Evolutionary conservation across 2,329 filamentous ascomycete genomes (phyloP), one percentile per base, ranked within the genome.

Genomic region (Fusarium pilosicola): DNA sequence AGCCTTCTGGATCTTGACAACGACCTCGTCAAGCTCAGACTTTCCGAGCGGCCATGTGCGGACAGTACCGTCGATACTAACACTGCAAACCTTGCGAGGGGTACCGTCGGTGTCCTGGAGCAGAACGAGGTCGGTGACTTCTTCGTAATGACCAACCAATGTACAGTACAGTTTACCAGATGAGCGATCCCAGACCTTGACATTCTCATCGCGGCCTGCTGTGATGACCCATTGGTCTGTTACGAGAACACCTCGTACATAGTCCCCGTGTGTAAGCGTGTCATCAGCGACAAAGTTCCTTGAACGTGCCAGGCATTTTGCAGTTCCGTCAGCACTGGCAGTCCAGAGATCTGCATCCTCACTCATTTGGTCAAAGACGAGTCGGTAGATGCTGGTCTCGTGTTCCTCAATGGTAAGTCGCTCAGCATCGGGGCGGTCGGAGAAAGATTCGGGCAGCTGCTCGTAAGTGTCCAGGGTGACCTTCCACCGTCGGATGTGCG

Each of bases 51-150:
- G 91, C 96, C 96, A 99, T 62, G 88, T 90, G 77, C 96, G 90
- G 44, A 98, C 87, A 1, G 96, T 98, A 6, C 91, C 93, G 83
- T 99, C 96, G 76, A 98, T 97, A 73, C 94, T 91, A 62, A 96
- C 93, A 80, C 95, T 98, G 72, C 94, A 90, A 17, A 97, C 84
- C 69, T 86, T 85, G 26, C 84, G 85, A 10, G 79, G 77, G 12
- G 68, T 74, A 8, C 81, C 82, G 26, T 77, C 73, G 1, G 76
- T 70, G 63, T 83, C 83, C 32, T 83, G 81, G 34, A 95, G 80
- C 56, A 97, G 80, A 4, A 92, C 86, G 48, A 98, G 83, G 41
- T 92, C 94, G 2, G 94, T 98, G 20, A 99, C 92, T 82, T 98
- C 96, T 79, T 99, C 95, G 79, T 90, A 98, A 83, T 99, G 96